Evolutionary conservation across 257 asterid species (phyloP).

Genomic region (Solanum lycopersicoides): DNA sequence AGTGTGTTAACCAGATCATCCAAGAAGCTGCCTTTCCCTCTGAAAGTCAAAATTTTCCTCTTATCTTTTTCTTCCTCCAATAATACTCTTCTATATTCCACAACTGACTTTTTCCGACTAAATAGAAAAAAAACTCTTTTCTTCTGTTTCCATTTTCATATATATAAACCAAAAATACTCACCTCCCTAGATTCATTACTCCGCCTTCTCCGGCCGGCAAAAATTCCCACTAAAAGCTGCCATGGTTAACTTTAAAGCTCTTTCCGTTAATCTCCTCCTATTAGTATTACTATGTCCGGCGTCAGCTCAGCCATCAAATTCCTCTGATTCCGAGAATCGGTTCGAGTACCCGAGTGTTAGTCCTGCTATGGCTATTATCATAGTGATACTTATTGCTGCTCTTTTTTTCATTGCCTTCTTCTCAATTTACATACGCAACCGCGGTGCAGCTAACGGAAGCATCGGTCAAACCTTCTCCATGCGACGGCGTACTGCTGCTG

Average conservation of each 20-base stretch:
- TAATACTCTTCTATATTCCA: background rate
- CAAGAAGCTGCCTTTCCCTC: background rate
- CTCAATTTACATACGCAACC: slow-evolving; percentile 82
- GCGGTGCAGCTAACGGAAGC: slow-evolving; percentile 23
- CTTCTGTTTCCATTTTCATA: background rate
- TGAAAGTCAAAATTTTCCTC: background rate
- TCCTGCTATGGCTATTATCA: slow-evolving; percentile 76
- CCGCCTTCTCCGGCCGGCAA: background rate
- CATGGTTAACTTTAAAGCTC: background rate
- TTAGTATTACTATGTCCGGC: background rate
- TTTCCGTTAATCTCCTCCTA: background rate
- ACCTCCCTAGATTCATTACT: background rate
- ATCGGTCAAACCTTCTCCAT: slow-evolving; percentile 30
- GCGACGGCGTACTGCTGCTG: slow-evolving; percentile 22
- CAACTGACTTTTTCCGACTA: background rate
- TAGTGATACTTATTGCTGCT: slow-evolving; percentile 59
- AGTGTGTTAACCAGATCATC: background rate
- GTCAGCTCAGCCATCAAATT: background rate
- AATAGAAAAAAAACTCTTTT: background rate
- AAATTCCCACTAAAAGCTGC: background rate
- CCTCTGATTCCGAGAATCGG: background rate
- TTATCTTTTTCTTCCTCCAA: background rate
- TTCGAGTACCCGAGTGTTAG: slow-evolving; percentile 17
- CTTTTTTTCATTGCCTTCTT: slow-evolving; percentile 73
- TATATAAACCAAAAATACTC: background rate